phyloP scores from a whole-genome alignment of 1,284 basidiomycete species.

The Fomitopsis betulina region DNA sequence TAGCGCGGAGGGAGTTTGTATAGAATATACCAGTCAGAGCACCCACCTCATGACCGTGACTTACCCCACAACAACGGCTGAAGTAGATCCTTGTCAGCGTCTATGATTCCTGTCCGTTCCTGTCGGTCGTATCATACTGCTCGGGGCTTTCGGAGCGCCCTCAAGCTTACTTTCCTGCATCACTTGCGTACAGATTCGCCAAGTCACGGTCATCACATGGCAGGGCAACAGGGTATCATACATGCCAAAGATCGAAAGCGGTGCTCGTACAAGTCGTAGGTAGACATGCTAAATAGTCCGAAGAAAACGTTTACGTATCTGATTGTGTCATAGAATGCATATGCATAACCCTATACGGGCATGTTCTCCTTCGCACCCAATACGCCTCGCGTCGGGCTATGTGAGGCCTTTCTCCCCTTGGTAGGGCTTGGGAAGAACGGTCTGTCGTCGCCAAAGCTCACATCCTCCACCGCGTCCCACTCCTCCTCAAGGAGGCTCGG shows the following conservation, averaged over 20 bases:
- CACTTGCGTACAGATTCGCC: too few species aligned
- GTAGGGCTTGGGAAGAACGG: constrained; percentile 12
- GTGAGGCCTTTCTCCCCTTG: constrained; percentile 13
- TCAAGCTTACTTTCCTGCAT: too few species aligned
- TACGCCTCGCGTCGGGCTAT: constrained; percentile 25
- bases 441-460: constrained; percentile 45
- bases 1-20: too few species aligned
- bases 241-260: neutral
- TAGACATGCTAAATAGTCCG: neutral
- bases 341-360: constrained; percentile 11
- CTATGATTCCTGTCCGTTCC: too few species aligned
- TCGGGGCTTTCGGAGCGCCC: too few species aligned
- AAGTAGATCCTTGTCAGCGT: too few species aligned
- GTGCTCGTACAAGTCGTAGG: neutral
- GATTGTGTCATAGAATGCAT: neutral
- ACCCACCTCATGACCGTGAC: too few species aligned
- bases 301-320: neutral
- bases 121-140: too few species aligned
- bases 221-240: neutral
- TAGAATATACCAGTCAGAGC: too few species aligned
- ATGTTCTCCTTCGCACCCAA: constrained; percentile 29
- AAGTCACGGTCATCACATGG: too few species aligned
- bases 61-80: too few species aligned
- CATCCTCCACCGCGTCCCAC: constrained; percentile 43
- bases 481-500: constrained; percentile 59